Base-by-base conservation (phyloP, 257 asterid genomes). In the Linderniella brevidens region DNA sequence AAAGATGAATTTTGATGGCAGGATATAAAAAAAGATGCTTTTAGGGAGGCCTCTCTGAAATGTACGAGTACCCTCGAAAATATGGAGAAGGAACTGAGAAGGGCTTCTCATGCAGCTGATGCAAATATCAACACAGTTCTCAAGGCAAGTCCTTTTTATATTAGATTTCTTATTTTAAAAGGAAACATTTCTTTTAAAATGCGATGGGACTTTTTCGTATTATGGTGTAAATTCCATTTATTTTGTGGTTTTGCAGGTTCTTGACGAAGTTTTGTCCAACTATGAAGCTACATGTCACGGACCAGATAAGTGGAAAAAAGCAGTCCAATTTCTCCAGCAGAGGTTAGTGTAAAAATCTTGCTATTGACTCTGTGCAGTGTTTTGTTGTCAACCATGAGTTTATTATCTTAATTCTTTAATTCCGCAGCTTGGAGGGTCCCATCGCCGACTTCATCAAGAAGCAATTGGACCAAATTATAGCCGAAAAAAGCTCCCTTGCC, bases 241-340 rank as follows among this genome's bases (percentile, higher is more conserved):
- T 17, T 19, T 4, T 10, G 40, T 49, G 43, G 19, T 50, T 44
- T 41, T 64, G 36, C 78, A 90, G 99, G 84, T 79, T 53, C 79
- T 90, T 66, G 93, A 90, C 69, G 78, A 71, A 17, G 87, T 78
- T 38, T 53, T 85, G 57, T 63, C 86, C 51, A 80, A 85, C 61
- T 90, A 85, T 41, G 99, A 90, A 48, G 63, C 77, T 29, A 64
- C 73, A 52, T 79, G 88, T 60, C 92, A 90, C 55, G 99, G 99
- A 62, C 99, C 99, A 11, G 99, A 82, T 58, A 90, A 90, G 68
- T 86, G 96, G 96, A 68, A 57, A 52, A 90, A 77, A 69, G 80
- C 85, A 41, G 65, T 72, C 48, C 35, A 52, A 16, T 90, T 90
- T 67, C 66, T 90, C 11, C 93, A 67, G 49, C 92, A 79, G 59